Evolutionary conservation across 176 grass and related monocot species (phyloP).

Genomic region (Rhynchospora pubera): DNA sequence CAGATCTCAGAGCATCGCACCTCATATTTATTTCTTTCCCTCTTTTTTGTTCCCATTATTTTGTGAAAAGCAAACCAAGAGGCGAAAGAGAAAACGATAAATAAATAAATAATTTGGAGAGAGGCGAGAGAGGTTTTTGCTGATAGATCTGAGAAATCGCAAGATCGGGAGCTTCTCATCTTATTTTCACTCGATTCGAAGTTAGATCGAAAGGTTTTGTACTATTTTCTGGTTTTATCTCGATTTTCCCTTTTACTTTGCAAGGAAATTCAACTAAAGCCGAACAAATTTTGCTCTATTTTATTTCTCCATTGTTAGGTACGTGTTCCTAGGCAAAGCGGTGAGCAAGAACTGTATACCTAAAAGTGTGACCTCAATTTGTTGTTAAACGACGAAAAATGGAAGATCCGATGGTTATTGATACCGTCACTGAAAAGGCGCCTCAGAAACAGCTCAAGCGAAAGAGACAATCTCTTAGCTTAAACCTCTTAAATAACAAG

Average conservation of each 20-base stretch:
- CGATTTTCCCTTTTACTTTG: not conserved
- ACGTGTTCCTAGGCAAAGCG: not conserved
- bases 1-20: not conserved
- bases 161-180: not conserved
- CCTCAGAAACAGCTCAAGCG: constrained; percentile 79
- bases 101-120: not conserved
- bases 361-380: no score
- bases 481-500: constrained; percentile 41
- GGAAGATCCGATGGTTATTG: constrained; percentile 32
- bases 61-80: not conserved
- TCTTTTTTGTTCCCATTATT: not conserved
- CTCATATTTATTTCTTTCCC: not conserved
- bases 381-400: constrained; percentile 7
- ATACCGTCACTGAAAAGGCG: constrained; percentile 19
- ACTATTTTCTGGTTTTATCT: not conserved
- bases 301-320: not conserved
- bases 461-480: constrained; percentile 47
- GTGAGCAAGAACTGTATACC: not conserved
- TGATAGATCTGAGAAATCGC: constrained; percentile 12
- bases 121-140: not conserved
- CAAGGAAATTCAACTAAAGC: not conserved
- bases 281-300: constrained; percentile 1
- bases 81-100: not conserved
- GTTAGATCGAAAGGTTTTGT: not conserved
- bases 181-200: not conserved